phyloP scores from a whole-genome alignment of 352 stramenopile species.

The Pythium biforme region DNA sequence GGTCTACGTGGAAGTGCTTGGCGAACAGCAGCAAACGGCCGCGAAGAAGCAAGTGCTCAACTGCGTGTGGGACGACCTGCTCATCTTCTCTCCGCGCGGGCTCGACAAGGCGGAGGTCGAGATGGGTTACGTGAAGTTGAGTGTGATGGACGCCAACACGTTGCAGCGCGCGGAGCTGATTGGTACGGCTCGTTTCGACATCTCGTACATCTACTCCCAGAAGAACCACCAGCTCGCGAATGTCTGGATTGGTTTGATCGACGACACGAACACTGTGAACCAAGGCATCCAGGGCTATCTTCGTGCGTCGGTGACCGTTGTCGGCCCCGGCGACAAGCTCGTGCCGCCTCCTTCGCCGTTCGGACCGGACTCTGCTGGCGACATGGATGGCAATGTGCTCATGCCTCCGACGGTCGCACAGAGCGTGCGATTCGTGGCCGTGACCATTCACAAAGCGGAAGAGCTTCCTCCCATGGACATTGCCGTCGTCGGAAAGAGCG shows the following conservation, averaged over 20 bases:
- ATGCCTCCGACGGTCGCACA: constrained; percentile 77
- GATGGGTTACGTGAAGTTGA: constrained; percentile 78
- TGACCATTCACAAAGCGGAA: constrained; percentile 67
- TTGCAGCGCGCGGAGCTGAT: constrained; percentile 88
- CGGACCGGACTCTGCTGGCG: constrained; percentile 33
- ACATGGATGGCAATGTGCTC: constrained; percentile 62
- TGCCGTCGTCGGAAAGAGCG: constrained; percentile 53
- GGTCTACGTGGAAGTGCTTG: constrained; percentile 87
- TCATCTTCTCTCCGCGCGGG: constrained; percentile 77
- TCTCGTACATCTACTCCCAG: constrained; percentile 87
- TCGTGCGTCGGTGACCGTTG: constrained; percentile 83
- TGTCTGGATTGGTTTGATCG: constrained; percentile 89
- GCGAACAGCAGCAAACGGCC: constrained; percentile 79
- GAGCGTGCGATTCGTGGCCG: constrained; percentile 68
- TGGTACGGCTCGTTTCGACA: constrained; percentile 82
- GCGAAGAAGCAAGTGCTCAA: constrained; percentile 87
- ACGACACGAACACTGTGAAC: constrained; percentile 78
- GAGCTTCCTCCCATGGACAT: constrained; percentile 78
- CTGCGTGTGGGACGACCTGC: constrained; percentile 82
- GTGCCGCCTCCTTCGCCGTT: constrained; percentile 67
- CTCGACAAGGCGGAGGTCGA: constrained; percentile 83
- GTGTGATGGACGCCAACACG: constrained; percentile 86
- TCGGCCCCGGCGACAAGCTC: constrained; percentile 86
- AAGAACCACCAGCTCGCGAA: constrained; percentile 88
- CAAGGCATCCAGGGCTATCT: constrained; percentile 90